Evolutionary conservation across 2,329 filamentous ascomycete species (phyloP).

Genomic region (Pestalotiopsis sp.): DNA sequence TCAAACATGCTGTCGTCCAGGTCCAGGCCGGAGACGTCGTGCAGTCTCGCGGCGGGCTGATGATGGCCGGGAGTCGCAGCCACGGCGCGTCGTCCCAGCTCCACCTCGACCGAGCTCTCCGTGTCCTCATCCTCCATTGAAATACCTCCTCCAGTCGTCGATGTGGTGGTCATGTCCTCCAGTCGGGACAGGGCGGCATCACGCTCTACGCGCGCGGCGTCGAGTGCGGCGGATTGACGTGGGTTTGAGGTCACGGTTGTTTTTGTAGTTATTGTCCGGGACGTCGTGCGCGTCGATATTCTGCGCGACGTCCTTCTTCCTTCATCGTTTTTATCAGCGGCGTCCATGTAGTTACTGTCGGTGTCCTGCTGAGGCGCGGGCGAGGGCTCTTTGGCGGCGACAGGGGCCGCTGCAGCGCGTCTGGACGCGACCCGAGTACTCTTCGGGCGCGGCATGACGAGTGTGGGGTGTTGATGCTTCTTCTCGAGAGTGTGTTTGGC

Average conservation of each 20-base stretch:
- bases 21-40: conserved; percentile 33
- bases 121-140: conserved; percentile 19
- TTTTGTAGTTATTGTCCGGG: neutral
- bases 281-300: neutral
- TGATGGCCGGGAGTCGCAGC: conserved; percentile 27
- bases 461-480: neutral
- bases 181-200: conserved; percentile 33
- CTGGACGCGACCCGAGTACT: conserved; percentile 28
- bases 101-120: conserved; percentile 24
- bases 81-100: conserved; percentile 17
- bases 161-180: conserved; percentile 33
- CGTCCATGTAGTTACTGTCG: conserved; percentile 32
- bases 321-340: conserved; percentile 34
- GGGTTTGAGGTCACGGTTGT: conserved; percentile 10
- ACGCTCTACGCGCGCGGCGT: conserved; percentile 27
- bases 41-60: conserved; percentile 20
- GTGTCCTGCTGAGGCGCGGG: conserved; percentile 14
- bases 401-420: conserved; percentile 17
- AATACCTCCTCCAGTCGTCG: conserved; percentile 19
- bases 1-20: conserved; percentile 35
- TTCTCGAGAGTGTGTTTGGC: neutral
- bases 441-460: conserved; percentile 31
- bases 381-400: conserved; percentile 7
- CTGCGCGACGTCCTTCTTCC: conserved; percentile 19
- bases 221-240: conserved; percentile 24